A percentile compares a stretch with the other conserved stretches of the same genome.
phyloP scores from a whole-genome alignment of 2,329 filamentous ascomycete genomes.

The Orbilia ellipsospora region DNA sequence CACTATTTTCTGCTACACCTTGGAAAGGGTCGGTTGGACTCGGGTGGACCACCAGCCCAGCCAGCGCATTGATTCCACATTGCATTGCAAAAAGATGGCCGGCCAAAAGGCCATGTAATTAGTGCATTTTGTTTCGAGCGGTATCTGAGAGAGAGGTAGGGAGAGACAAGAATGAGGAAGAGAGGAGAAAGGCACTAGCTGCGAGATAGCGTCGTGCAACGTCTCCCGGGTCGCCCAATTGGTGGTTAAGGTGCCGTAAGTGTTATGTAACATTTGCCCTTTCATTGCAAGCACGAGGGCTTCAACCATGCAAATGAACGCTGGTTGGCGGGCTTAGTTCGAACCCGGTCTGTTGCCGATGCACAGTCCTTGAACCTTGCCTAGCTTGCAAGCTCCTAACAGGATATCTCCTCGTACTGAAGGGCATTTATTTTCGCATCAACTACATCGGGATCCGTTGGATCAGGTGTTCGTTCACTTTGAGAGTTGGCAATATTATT shows the following conservation, averaged over 20 bases:
- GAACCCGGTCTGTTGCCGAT: constrained; percentile 38
- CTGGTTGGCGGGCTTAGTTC: background rate
- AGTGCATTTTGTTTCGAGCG: background rate
- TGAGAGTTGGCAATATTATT: no score
- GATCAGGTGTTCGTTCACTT: background rate
- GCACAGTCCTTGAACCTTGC: constrained; percentile 14
- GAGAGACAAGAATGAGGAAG: background rate
- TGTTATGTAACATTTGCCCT: constrained; percentile 40
- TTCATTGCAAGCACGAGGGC: constrained; percentile 1
- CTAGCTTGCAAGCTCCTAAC: no score
- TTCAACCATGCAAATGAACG: no score
- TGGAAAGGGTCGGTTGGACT: constrained; percentile 29
- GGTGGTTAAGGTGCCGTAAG: constrained; percentile 48
- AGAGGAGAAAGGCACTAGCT: background rate
- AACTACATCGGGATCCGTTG: no score
- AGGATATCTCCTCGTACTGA: no score
- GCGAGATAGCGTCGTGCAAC: constrained; percentile 47
- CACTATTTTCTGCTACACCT: no score
- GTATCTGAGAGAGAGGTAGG: constrained; percentile 3
- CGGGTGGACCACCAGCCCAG: constrained; percentile 15
- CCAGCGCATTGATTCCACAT: background rate
- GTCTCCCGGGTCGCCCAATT: constrained; percentile 28
- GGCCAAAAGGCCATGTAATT: constrained; percentile 14
- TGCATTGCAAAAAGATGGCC: background rate
- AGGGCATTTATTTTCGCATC: no score